These are phyloP conservation scores for Endoconidiophora laricicola DNA, from an alignment of 2,329 filamentous ascomycete species.

Conservation along the genomic window DNA sequence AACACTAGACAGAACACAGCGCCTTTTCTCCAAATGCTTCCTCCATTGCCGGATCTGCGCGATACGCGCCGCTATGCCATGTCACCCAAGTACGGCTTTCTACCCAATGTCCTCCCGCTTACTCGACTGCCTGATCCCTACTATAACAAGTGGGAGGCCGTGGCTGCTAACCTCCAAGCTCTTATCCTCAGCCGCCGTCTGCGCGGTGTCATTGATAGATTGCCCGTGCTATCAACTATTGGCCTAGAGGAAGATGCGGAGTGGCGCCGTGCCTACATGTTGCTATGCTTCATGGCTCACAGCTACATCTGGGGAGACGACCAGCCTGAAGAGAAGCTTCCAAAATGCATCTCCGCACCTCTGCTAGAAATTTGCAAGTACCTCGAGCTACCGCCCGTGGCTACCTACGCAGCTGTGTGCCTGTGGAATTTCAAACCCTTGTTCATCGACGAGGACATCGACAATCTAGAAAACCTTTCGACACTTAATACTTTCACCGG, in stretches of 20 bases:
- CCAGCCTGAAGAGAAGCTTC: conserved; percentile 59
- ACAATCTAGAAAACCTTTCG: conserved; percentile 72
- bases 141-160: conserved; percentile 87
- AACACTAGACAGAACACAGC: no score
- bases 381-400: conserved; percentile 78
- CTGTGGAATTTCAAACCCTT: conserved; percentile 96
- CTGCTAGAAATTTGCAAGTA: conserved; percentile 59
- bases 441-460: conserved; percentile 66
- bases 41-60: conserved; percentile 43
- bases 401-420: conserved; percentile 80
- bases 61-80: conserved; percentile 51
- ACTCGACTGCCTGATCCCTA: conserved; percentile 72
- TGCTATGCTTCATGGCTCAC: conserved; percentile 83
- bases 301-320: conserved; percentile 95
- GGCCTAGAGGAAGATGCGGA: conserved; percentile 70
- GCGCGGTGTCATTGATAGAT: conserved; percentile 57
- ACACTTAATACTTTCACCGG: conserved; percentile 86
- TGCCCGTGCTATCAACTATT: conserved; percentile 70
- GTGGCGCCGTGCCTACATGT: conserved; percentile 84
- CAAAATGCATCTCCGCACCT: conserved; percentile 67
- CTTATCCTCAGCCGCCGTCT: conserved; percentile 74
- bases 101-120: conserved; percentile 66
- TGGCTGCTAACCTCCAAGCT: conserved; percentile 71
- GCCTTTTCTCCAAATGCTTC: conserved; percentile 29
- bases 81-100: conserved; percentile 66